Evolutionary conservation across 352 stramenopile species (phyloP), one percentile per base, ranked within the genome.

Genomic region (Blastocystis sp.): DNA sequence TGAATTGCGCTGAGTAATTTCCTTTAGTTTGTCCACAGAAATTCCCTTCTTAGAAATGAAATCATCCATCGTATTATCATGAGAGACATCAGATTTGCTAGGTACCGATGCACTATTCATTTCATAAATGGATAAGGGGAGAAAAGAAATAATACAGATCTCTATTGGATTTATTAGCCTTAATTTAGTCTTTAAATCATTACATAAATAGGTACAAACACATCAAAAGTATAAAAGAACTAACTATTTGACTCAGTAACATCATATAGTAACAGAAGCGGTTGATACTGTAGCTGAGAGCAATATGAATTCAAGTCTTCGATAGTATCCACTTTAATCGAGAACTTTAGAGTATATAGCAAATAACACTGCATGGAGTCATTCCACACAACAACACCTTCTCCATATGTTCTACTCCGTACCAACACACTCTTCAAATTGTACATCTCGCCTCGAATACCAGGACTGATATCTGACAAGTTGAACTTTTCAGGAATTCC

Each of bases 221-320:
- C 5, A n/a, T 5, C 3, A 62, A 62, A 62, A 22, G 51, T 13
- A 62, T 48, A 75, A 40, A 75, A 75, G 17, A 27, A 66, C 58
- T 37, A 66, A 66, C 24, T 53, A 24, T 17, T 40, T 24, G 48
- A 30, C 17, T 78, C 66, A 19, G 48, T 37, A 37, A 17, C n/a
- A 42, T 84, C 73, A 48, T 84, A 84, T 15, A 84, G 51, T 24
- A 84, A 66, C 11, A 84, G 27, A 4, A 84, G 51, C 7, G 73
- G 73, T 44, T 84, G 73, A 24, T 68, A 84, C 33, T 30, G 73
- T 4, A 60, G 37, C n/a, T 84, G 73, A 19, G 73, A 84, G 22
- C 73, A 84, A 44, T 84, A 84, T n/a, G 73, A 64, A 42, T 84
- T 84, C 7, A 84, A 48, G 17, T 84, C 30, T 9, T 64, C 73